Evolutionary conservation across 225 moss, liverwort and hornwort species (phyloP), one percentile per base, ranked within the genome.

Genomic region (Thuidium tamariscinum): DNA sequence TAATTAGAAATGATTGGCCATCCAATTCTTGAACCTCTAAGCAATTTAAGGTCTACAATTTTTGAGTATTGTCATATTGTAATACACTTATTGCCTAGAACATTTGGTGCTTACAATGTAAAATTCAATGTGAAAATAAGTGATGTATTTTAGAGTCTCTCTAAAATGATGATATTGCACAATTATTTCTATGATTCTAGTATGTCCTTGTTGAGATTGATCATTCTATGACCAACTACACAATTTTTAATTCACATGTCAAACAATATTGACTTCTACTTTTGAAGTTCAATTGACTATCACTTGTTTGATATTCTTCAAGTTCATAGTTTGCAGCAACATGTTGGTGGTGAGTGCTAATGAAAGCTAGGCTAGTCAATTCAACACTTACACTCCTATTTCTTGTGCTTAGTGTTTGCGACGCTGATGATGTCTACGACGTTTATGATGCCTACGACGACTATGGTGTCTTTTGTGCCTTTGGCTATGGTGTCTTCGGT

Each of bases 211-310:
- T 65, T 75, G 9, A 54, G 2, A 75, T 54, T 76, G 54, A 5
- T 76, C n/a, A 54, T 36, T 54, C 16, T 54, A 36, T 44, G 12
- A 74, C 59, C 5, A 71, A 23, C 10, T 29, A n/a, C n/a, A 72
- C 3, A 0, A n/a, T 22, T 29, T 44, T 44, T 60, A 37, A 6
- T 55, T 13, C 8, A 29, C 5, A 19, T 59, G 5, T 11, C 5
- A 74, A 25, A 5, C n/a, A 36, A 25, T 76, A 36, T n/a, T 0
- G 0, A 36, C 6, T 4, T 55, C 0, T 23, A 0, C 5, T 52
- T 52, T 0, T 75, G 0, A n/a, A 75, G 22, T n/a, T n/a, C 22
- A 75, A 39, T 37, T 2, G 37, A 26, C 25, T 0, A 23, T 2
- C 25, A 2, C 37, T 16, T 76, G 16, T 60, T 0, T 79, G 1